Conservation (phyloP, 257 asterid species). For the Oldenlandia corymbosa region DNA sequence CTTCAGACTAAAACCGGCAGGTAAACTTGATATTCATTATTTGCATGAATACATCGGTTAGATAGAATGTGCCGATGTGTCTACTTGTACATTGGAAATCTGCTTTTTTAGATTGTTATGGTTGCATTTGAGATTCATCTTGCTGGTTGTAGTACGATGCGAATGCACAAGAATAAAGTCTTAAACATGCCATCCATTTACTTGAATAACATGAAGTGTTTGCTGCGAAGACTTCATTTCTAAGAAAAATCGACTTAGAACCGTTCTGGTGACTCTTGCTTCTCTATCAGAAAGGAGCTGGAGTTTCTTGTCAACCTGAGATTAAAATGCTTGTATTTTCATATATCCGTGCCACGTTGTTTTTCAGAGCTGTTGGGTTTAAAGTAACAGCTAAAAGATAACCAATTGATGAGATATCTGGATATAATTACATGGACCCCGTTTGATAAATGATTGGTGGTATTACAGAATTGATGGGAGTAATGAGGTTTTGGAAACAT, state of each 20-base stretch:
- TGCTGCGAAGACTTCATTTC: not conserved
- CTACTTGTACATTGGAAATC: not conserved
- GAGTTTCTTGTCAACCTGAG: not conserved
- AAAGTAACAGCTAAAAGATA: not conserved
- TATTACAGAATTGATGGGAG: not conserved
- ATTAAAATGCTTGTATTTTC: too few relatives aligned
- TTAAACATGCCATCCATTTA: not conserved
- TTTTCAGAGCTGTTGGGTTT: too few relatives aligned
- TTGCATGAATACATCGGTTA: too few relatives aligned
- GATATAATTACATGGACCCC: too few relatives aligned
- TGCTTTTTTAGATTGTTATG: not conserved
- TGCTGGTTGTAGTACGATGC: not conserved
- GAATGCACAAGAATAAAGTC: not conserved
- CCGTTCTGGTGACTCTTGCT: not conserved
- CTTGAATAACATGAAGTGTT: not conserved
- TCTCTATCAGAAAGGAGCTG: not conserved
- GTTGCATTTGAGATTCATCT: not conserved
- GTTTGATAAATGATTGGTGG: not conserved
- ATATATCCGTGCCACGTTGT: not conserved
- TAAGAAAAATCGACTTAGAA: not conserved
- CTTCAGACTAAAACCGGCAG: slow-evolving; percentile 79
- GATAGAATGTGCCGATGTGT: not conserved
- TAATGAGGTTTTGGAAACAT: not conserved
- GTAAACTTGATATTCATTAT: too few relatives aligned
- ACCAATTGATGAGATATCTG: too few relatives aligned